phyloP scores from a whole-genome alignment of 164 flowering plant species.

The Annona cherimola region DNA sequence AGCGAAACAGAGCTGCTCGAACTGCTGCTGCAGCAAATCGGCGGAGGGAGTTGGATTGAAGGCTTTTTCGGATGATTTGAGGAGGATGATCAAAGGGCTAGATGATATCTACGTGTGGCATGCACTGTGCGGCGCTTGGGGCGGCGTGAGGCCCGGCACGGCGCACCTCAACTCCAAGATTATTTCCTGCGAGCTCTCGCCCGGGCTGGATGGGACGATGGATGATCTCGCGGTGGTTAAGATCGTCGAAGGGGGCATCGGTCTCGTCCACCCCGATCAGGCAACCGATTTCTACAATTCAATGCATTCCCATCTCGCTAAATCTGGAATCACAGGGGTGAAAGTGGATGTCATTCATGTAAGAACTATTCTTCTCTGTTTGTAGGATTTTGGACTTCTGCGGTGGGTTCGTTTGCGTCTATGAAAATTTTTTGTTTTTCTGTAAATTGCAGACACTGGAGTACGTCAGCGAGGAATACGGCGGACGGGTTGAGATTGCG shows the following conservation, averaged over 20 bases:
- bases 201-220: constrained; percentile 74
- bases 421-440: background rate
- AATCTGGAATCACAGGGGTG: constrained; percentile 69
- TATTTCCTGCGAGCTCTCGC: constrained; percentile 44
- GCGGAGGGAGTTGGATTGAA: constrained; percentile 42
- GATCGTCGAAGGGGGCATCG: constrained; percentile 67
- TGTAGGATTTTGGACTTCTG: background rate
- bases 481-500: constrained; percentile 80
- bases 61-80: constrained; percentile 69
- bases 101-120: constrained; percentile 91
- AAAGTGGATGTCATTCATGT: constrained; percentile 88
- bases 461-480: constrained; percentile 59
- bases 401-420: background rate
- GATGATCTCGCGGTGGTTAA: constrained; percentile 69
- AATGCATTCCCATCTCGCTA: constrained; percentile 72
- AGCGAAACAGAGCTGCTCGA: constrained; percentile 6
- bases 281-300: constrained; percentile 66
- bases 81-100: constrained; percentile 50
- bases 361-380: constrained; percentile 15
- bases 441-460: constrained; percentile 51
- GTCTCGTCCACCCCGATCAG: constrained; percentile 71
- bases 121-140: constrained; percentile 89
- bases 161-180: constrained; percentile 52
- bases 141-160: constrained; percentile 75
- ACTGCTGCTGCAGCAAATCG: constrained; percentile 15